Evolutionary conservation across 2,329 filamentous ascomycete species (phyloP).

Genomic region (Clonostachys chloroleuca): DNA sequence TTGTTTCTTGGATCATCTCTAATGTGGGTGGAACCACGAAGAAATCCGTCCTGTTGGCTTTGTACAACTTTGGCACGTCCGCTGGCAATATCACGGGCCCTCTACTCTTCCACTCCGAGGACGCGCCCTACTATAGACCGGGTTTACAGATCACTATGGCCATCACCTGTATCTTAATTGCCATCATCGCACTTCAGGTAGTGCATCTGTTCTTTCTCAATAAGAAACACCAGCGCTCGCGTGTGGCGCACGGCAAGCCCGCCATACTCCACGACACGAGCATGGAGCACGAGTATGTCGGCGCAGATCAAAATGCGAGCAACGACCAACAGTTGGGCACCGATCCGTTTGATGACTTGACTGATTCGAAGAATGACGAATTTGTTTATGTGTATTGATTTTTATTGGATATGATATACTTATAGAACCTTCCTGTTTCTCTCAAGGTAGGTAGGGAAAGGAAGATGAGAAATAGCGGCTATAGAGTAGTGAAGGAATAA

Average conservation of each 20-base stretch:
- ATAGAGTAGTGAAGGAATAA: too few relatives aligned
- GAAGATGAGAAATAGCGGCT: too few relatives aligned
- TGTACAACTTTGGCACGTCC: conserved; percentile 59
- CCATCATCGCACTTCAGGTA: conserved; percentile 47
- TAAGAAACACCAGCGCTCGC: conserved; percentile 45
- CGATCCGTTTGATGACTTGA: conserved; percentile 54
- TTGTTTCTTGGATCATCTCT: conserved; percentile 64
- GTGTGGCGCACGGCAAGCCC: conserved; percentile 56
- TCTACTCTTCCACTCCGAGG: conserved; percentile 51
- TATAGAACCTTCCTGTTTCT: too few relatives aligned
- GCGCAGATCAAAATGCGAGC: conserved; percentile 8
- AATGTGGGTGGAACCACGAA: conserved; percentile 68
- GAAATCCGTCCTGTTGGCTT: conserved; percentile 58
- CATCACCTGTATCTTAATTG: conserved; percentile 49
- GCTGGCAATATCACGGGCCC: conserved; percentile 66
- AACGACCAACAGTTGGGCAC: conserved; percentile 29
- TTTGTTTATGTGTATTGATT: conserved; percentile 58
- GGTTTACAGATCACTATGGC: conserved; percentile 52
- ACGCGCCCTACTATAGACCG: conserved; percentile 54
- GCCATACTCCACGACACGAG: conserved; percentile 54
- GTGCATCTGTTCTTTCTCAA: conserved; percentile 52
- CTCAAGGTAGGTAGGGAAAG: too few relatives aligned
- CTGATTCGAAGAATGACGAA: conserved; percentile 63
- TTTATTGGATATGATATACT: background rate
- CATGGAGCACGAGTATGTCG: conserved; percentile 49